Base-by-base conservation (phyloP, 345 rosid genomes). In the Aegle marmelos region DNA sequence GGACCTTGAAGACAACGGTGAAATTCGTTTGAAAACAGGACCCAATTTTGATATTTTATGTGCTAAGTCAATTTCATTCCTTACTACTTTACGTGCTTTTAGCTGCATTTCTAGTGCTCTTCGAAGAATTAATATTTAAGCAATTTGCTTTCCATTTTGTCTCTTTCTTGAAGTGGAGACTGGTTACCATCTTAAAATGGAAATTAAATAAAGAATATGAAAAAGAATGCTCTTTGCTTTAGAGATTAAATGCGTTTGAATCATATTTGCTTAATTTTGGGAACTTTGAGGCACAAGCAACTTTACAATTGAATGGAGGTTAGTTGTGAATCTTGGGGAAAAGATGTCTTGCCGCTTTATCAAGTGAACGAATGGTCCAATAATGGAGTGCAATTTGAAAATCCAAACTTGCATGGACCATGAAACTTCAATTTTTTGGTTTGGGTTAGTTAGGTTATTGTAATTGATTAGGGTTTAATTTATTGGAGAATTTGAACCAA, bases 261-360 rank as follows among this genome's bases (percentile, higher is more conserved):
- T 73, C 64, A 81, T 73, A 82, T 82, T 79, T 80, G 81, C 85
- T 78, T 81, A 27, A 68, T 58, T 68, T 56, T 41, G 64, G 78
- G 68, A 78, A 53, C 78, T 74, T 70, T 76, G 54, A 72, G 61
- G 45, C 60, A 41, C 9, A 80, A 82, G 80, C 80, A 75, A 85
- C 76, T 72, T 66, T 21, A 59, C 53, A 62, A 74, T 61, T 53
- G 25, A 72, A n/a, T 39, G 48, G 76, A 62, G 68, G 76, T 65
- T 78, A 39, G 73, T 73, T 75, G 68, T 9, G 76, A 58, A 34
- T 53, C 57, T 33, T 74, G 58, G 5, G 66, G 19, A 36, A 28
- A 53, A 56, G 39, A 22, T 28, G 8, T 37, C 16, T 61, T 80
- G n/a, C n/a, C 22, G 22, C 22, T 27, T 17, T 4, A 36, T 27